Conservation (phyloP, 495 filamentous ascomycete species). For the Lasiosphaeris hirsuta region DNA sequence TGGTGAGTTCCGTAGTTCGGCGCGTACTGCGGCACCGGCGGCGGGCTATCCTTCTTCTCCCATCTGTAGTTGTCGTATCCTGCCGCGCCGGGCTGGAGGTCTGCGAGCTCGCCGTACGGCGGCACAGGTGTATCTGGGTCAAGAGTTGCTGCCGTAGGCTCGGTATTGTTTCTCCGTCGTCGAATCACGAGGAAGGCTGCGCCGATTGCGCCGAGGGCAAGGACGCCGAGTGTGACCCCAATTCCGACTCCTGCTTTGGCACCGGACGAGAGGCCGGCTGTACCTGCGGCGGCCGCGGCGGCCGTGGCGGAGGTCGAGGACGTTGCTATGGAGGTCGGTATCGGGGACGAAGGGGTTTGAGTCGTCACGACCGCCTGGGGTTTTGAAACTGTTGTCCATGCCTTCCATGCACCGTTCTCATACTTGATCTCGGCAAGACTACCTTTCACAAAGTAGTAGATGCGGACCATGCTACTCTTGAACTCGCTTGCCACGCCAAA, state of each 20-base stretch:
- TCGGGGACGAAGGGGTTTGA: background rate
- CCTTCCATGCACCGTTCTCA: slow-evolving; percentile 24
- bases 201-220: slow-evolving; percentile 25
- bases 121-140: slow-evolving; percentile 13
- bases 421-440: slow-evolving; percentile 31
- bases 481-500: slow-evolving; percentile 28
- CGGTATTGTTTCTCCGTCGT: background rate
- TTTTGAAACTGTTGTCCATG: slow-evolving; percentile 10
- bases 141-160: slow-evolving; percentile 8
- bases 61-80: slow-evolving; percentile 18
- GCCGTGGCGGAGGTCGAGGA: background rate
- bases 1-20: slow-evolving; percentile 12
- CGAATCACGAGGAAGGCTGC: slow-evolving; percentile 23
- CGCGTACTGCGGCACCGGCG: background rate
- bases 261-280: slow-evolving; percentile 28
- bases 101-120: slow-evolving; percentile 17
- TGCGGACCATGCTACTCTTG: slow-evolving; percentile 20
- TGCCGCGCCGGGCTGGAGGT: background rate
- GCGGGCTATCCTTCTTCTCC: slow-evolving; percentile 18
- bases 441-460: slow-evolving; percentile 35
- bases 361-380: background rate
- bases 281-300: background rate
- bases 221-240: slow-evolving; percentile 30
- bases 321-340: background rate
- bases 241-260: slow-evolving; percentile 39